Conservation (phyloP, 2,329 filamentous ascomycete genomes). For the Colletotrichum zoysiae region DNA sequence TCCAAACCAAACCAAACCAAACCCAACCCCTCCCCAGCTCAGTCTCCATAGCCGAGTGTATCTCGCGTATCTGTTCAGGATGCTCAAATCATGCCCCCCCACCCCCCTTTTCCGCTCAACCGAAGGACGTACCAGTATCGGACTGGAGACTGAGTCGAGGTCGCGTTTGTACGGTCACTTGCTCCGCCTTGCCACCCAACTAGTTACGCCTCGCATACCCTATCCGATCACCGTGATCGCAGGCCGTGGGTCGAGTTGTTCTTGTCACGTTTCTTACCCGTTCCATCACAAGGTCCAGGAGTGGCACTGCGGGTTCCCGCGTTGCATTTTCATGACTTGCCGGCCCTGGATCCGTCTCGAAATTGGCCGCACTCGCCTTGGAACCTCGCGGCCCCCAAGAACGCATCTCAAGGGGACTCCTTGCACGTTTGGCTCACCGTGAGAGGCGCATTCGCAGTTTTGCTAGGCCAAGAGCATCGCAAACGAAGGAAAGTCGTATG, state of each 20-base stretch:
- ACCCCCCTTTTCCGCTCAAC: background rate
- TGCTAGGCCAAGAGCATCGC: background rate
- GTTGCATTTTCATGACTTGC: background rate
- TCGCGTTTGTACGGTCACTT: background rate
- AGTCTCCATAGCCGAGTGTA: background rate
- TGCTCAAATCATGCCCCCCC: background rate
- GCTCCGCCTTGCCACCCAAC: background rate
- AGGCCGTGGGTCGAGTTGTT: background rate
- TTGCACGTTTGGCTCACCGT: background rate
- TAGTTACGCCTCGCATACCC: background rate
- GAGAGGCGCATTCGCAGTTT: background rate
- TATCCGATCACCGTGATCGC: background rate
- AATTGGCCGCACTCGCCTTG: slow-evolving; percentile 9
- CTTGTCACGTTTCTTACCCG: background rate
- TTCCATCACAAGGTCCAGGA: background rate
- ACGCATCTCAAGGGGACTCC: slow-evolving; percentile 18
- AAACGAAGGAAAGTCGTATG: background rate
- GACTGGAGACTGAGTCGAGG: background rate
- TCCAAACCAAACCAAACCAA: background rate
- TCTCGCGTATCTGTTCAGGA: background rate
- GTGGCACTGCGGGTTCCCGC: background rate
- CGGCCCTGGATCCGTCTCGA: background rate
- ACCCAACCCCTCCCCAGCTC: background rate
- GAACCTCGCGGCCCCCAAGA: slow-evolving; percentile 7
- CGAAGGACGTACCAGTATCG: background rate